Base-by-base conservation (phyloP, 768 basidiomycete genomes). In the Trametes cubensis region DNA sequence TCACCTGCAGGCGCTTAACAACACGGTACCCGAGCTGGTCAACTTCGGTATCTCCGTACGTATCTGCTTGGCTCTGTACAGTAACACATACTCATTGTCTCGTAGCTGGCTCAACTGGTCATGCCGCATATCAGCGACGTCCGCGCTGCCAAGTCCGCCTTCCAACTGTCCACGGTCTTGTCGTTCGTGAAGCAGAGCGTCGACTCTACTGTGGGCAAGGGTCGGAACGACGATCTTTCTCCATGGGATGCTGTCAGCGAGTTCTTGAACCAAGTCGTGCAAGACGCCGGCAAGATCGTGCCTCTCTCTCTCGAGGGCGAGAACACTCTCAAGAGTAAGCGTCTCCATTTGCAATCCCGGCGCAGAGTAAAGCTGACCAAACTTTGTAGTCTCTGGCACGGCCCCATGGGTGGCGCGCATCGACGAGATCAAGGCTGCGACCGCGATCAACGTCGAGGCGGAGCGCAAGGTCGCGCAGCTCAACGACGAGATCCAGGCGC, bases 31-130 rank as follows among this genome's bases (percentile, higher is more conserved):
- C 1, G 91, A 92, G 62, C 83, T 94, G 11, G 88, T 94, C 65
- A 93, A 95, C 75, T 92, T 96, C 71, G 93, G 93, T 71, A 91
- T 97, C 58, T 90, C 91, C 55, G 94, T 93, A 62, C 56, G 87
- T 72, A 10, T 17, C 23, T 7, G 21, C 6, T 41, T 11, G 13
- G 17, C 18, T 53, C 2, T 2, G 18, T 2, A 17, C 15, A 17
- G 8, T 15, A 49, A 17, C 48, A 3, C 25, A 13, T 49, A 5
- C 25, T 26, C 21, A 28, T 3, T 28, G 20, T 13, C 0, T 42
- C 60, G 0, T 55, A 95, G 93, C 84, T 98, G 49, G 95, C 95
- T 0, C 94, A 96, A 80, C 82, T 87, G 71, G 89, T 94, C 38
- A 90, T 91, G 78, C 88, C 87, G 0, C 91, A 98, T 72, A 77